Conservation (phyloP, 768 basidiomycete species). For the Mycena albidolilacea region DNA sequence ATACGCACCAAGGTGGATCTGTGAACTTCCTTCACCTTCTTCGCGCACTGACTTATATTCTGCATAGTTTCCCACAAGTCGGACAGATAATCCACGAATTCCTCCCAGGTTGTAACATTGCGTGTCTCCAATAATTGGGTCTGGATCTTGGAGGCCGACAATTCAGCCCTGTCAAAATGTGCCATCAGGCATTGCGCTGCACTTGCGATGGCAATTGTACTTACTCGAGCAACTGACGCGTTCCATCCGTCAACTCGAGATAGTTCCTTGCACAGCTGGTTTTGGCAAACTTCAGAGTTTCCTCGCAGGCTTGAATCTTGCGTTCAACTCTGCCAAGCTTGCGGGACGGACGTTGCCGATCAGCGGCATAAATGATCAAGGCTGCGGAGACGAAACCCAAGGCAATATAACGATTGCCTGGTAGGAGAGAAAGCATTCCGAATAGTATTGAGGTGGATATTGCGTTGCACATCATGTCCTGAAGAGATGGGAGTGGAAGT, state of each 20-base stretch:
- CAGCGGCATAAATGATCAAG: not conserved
- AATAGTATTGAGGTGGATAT: not conserved
- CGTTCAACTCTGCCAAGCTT: not conserved
- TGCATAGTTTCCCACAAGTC: not conserved
- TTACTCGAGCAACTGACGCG: not conserved
- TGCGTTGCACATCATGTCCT: not conserved
- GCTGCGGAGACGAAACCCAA: not conserved
- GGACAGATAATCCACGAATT: not conserved
- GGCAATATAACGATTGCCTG: not conserved
- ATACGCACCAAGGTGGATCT: not conserved
- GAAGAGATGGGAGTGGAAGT: conserved; percentile 15
- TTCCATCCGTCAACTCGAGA: not conserved
- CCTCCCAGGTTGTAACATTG: not conserved
- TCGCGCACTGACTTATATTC: not conserved
- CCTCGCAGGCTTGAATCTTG: not conserved
- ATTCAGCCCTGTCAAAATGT: not conserved
- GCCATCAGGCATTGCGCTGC: not conserved
- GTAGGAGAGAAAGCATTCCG: not conserved
- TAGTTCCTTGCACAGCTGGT: not conserved
- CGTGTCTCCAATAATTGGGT: not conserved
- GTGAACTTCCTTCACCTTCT: not conserved
- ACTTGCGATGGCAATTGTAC: not conserved
- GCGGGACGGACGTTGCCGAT: not conserved
- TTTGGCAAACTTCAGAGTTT: not conserved
- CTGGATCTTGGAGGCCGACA: not conserved